Evolutionary conservation across 2,329 filamentous ascomycete genomes (phyloP), one percentile per base, ranked within the genome.

Genomic region (Claviceps pazoutovae): DNA sequence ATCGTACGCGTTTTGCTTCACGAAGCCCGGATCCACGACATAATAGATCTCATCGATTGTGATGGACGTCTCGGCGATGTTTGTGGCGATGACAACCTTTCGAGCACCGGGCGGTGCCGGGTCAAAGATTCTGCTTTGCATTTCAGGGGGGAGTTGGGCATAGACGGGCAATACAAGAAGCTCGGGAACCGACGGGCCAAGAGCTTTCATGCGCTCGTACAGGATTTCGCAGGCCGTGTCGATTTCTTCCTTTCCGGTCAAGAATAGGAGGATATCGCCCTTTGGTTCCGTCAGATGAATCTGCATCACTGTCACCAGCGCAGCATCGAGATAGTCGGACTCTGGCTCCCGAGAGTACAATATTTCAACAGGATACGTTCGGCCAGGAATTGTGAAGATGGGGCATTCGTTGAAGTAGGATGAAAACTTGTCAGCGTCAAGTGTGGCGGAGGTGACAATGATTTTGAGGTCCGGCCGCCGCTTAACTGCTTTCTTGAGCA

Each of bases 31-130:
- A 61, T 98, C 93, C 16, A 98, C 83, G 17, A 98, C 94, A 63
- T 95, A 97, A 71, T 91, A 96, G 58, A 98, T 95, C 48, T 91
- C 86, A 64, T 98, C 93, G 57, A 98, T 97, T 0, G 93, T 98
- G 62, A 98, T 93, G 51, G 88, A 95, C 0, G 93, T 98, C 64
- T 98, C 93, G 1, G 93, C 93, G 62, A 98, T 98, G 60, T 98
- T 98, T 38, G 93, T 98, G 2, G 93, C 93, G 63, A 98, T 95
- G 54, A 98, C 88, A 1, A 97, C 89, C 68, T 98, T 98, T 52
- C 93, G 79, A 51, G 80, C 82, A 16, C 91, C 91, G 0, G 83
- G 76, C 0, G 91, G 88, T 0, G 93, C 87, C 2, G 91, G 90
- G 34, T 98, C 93, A 63, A 98, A 98, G 56, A 98, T 96, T 53